phyloP scores from a whole-genome alignment of 257 asterid species.

The Mentha longifolia region DNA sequence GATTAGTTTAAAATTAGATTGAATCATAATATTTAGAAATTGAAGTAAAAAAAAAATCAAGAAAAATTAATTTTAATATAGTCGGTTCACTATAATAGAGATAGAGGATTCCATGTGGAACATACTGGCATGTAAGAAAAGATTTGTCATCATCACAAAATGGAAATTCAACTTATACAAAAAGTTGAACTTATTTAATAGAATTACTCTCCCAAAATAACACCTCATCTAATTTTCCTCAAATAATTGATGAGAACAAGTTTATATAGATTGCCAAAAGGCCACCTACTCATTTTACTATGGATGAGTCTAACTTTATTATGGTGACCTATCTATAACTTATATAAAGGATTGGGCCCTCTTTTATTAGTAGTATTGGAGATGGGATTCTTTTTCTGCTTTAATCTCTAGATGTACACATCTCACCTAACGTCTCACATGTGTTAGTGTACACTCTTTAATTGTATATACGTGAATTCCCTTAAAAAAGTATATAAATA shows the following conservation, averaged over 20 bases:
- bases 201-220: neutral
- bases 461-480: no score
- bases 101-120: no score
- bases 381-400: neutral
- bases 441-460: neutral
- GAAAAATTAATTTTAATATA: no score
- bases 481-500: no score
- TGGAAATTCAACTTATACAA: neutral
- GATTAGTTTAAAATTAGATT: no score
- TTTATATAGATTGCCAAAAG: neutral
- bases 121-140: no score
- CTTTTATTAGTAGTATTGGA: neutral
- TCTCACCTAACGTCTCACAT: constrained; percentile 15
- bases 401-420: constrained; percentile 6
- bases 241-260: neutral
- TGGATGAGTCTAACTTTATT: neutral
- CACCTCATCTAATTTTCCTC: neutral
- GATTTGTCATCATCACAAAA: neutral
- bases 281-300: neutral
- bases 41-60: no score
- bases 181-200: neutral
- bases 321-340: neutral
- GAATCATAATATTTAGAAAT: no score
- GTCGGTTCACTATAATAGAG: no score
- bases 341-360: constrained; percentile 7